Percentiles rank a stretch among this genome's conserved stretches.
Conservation (phyloP, 257 asterid genomes). For the Osmanthus fragrans region DNA sequence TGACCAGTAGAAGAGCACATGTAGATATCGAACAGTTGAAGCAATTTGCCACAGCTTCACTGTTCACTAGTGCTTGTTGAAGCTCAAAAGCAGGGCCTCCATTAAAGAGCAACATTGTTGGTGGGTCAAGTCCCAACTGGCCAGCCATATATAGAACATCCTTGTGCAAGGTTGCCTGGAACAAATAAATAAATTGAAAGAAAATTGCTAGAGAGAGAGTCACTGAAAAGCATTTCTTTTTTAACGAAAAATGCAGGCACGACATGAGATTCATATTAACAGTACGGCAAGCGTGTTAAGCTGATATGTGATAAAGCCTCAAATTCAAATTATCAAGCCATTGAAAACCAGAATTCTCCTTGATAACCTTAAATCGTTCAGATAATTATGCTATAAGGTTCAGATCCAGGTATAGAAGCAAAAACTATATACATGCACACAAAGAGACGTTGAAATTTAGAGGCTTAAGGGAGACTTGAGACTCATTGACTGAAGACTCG, state of each 20-base stretch:
- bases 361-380: background rate
- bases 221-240: background rate
- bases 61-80: conserved; percentile 66
- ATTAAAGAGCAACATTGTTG: conserved; percentile 77
- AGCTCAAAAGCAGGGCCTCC: conserved; percentile 69
- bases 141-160: conserved; percentile 92
- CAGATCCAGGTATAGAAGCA: background rate
- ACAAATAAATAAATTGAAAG: conserved; percentile 24
- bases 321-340: conserved; percentile 2
- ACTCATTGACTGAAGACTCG: too few species aligned
- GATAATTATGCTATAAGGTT: conserved; percentile 2
- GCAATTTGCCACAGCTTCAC: conserved; percentile 82
- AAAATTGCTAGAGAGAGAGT: conserved; percentile 17
- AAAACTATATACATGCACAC: background rate
- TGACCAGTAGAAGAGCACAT: conserved; percentile 52
- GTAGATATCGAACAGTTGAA: conserved; percentile 74
- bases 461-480: background rate
- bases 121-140: conserved; percentile 92
- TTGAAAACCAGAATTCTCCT: conserved; percentile 4
- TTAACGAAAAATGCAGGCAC: background rate
- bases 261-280: background rate
- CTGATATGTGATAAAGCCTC: too few species aligned
- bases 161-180: conserved; percentile 85
- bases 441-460: background rate
- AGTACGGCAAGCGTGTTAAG: too few species aligned